Conservation (phyloP, 2,329 filamentous ascomycete species). For the Trichophyton mentagrophytes region DNA sequence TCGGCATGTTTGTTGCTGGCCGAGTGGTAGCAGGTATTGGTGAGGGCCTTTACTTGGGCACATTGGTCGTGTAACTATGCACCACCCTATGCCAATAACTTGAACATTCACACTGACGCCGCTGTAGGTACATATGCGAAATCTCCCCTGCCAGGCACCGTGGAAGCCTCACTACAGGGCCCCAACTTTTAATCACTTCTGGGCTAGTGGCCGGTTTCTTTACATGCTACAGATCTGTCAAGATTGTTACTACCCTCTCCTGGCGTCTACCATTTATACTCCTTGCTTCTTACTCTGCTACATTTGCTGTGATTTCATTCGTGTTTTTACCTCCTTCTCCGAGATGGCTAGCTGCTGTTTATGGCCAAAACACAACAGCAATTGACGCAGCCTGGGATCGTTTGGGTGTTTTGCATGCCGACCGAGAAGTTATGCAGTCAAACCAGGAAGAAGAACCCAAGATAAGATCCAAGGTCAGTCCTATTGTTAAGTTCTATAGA, state of each 20-base stretch:
- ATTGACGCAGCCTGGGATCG: conserved; percentile 33
- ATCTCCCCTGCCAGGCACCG: conserved; percentile 42
- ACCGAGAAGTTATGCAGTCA: conserved; percentile 34
- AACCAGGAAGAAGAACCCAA: not conserved
- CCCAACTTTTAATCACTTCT: conserved; percentile 41
- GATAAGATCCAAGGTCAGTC: not conserved
- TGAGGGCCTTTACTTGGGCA: conserved; percentile 46
- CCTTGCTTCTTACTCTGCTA: conserved; percentile 30
- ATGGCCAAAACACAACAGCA: conserved; percentile 34
- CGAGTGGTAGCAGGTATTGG: conserved; percentile 46
- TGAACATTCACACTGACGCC: not conserved
- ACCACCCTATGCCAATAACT: not conserved
- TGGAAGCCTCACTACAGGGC: conserved; percentile 40
- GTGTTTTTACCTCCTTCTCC: conserved; percentile 43
- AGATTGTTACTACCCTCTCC: conserved; percentile 36
- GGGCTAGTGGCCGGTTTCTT: conserved; percentile 48
- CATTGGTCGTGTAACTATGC: conserved; percentile 36
- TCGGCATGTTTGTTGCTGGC: conserved; percentile 45
- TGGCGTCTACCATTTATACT: conserved; percentile 47
- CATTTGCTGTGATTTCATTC: conserved; percentile 29
- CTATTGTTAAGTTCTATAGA: not conserved
- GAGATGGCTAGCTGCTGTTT: conserved; percentile 40
- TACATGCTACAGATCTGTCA: conserved; percentile 44
- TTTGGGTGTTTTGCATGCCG: conserved; percentile 34
- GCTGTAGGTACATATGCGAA: conserved; percentile 43